A percentile compares a stretch with the other conserved stretches of the same genome.
Evolutionary conservation across 2,329 filamentous ascomycete genomes (phyloP).

Genomic region (Pseudogymnoascus sp.): DNA sequence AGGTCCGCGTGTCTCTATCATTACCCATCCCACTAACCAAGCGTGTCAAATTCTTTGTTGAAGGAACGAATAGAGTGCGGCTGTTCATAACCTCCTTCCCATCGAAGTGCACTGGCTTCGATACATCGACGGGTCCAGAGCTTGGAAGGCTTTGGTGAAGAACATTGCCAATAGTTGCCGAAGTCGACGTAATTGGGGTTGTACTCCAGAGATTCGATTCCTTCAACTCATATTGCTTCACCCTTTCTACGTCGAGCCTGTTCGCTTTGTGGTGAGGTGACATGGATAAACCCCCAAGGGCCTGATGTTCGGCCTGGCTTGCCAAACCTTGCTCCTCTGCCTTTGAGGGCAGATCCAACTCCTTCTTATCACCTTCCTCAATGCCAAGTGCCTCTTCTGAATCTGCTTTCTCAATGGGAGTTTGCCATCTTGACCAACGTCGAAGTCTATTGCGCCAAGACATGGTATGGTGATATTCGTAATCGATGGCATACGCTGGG

Average conservation of each 20-base stretch:
- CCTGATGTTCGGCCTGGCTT: not conserved
- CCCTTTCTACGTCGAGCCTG: not conserved
- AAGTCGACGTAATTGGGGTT: not conserved
- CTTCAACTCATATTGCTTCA: not conserved
- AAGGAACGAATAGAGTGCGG: not conserved
- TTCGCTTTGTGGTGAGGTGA: not conserved
- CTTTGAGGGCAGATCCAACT: not conserved
- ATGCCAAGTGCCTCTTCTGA: not conserved
- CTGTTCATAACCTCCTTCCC: not conserved
- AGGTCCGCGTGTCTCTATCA: not conserved
- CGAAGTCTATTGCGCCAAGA: constrained; percentile 25
- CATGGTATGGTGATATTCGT: constrained; percentile 16
- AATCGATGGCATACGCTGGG: constrained; percentile 13
- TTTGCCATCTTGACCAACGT: constrained; percentile 24
- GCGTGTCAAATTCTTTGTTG: constrained; percentile 5
- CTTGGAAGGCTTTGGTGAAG: not conserved
- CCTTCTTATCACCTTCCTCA: not conserved
- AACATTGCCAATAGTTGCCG: constrained; percentile 3
- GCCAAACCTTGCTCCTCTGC: not conserved
- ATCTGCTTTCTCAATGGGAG: constrained; percentile 17
- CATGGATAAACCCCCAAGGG: not conserved
- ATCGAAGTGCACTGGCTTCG: not conserved
- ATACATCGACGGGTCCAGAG: not conserved
- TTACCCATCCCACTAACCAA: not conserved
- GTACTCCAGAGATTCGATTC: not conserved